A percentile compares a stretch with the other conserved stretches of the same genome.
phyloP scores from a whole-genome alignment of 768 basidiomycete genomes.

The Mycena epipterygia region DNA sequence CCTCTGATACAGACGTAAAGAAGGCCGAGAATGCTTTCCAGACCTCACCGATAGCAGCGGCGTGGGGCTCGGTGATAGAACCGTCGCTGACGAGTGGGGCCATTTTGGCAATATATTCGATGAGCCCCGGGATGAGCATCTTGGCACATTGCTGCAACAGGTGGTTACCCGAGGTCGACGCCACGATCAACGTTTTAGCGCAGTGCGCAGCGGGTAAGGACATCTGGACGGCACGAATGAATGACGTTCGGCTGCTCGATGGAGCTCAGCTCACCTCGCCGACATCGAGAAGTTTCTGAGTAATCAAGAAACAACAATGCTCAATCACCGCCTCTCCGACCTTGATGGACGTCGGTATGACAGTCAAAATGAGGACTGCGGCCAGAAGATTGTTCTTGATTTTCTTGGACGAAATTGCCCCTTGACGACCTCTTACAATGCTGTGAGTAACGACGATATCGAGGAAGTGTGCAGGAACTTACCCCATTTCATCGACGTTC shows the following conservation, averaged over 20 bases:
- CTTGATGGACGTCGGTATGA: constrained; percentile 74
- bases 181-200: constrained; percentile 83
- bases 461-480: constrained; percentile 38
- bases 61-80: constrained; percentile 66
- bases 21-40: constrained; percentile 85
- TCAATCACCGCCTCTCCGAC: constrained; percentile 84
- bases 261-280: constrained; percentile 67
- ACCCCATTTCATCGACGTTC: constrained; percentile 96
- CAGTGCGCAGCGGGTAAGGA: constrained; percentile 93
- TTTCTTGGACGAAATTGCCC: constrained; percentile 82
- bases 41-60: constrained; percentile 79
- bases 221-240: constrained; percentile 57
- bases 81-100: constrained; percentile 73
- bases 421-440: constrained; percentile 80
- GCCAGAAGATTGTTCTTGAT: constrained; percentile 93
- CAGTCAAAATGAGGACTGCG: constrained; percentile 86
- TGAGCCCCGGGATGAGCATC: constrained; percentile 82
- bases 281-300: constrained; percentile 79
- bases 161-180: constrained; percentile 75
- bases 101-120: constrained; percentile 83
- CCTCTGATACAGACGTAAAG: constrained; percentile 67
- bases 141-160: constrained; percentile 79
- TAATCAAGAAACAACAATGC: constrained; percentile 86
- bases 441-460: not conserved
- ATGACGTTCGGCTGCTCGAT: not conserved